These are phyloP conservation scores for Umbellularia californica DNA, from an alignment of 164 flowering plant genomes.

Conservation along the genomic window DNA sequence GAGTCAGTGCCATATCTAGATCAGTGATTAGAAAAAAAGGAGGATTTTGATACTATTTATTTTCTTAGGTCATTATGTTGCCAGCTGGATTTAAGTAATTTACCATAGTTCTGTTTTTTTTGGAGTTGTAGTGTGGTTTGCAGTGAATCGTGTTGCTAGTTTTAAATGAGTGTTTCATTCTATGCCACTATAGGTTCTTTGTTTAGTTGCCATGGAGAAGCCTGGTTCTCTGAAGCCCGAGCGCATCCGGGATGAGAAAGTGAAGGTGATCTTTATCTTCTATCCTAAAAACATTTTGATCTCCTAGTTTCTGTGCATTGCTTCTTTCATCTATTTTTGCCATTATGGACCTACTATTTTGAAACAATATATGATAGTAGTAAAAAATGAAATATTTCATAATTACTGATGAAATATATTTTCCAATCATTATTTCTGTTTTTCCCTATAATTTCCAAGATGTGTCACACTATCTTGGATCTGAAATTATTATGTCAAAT, in stretches of 20 bases:
- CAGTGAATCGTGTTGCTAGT: not conserved
- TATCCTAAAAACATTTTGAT: not conserved
- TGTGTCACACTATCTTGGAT: not conserved
- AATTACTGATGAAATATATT: not conserved
- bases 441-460: not conserved
- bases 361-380: not conserved
- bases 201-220: constrained; percentile 97
- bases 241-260: constrained; percentile 99
- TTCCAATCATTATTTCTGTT: not conserved
- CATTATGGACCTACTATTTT: not conserved
- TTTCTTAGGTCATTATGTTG: not conserved
- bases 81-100: not conserved
- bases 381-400: not conserved
- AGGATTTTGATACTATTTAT: not conserved
- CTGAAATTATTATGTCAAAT: constrained; percentile 1
- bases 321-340: not conserved
- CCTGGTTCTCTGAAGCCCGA: constrained; percentile 90
- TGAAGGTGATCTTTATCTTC: constrained; percentile 54
- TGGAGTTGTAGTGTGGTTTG: not conserved
- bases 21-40: not conserved
- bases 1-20: not conserved
- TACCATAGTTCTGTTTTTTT: not conserved
- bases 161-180: not conserved
- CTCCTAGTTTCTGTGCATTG: not conserved
- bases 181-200: constrained; percentile 60